A percentile compares a stretch with the other conserved stretches of the same genome.
Conservation (phyloP, 441 rosid species). For the Populus hybrid region DNA sequence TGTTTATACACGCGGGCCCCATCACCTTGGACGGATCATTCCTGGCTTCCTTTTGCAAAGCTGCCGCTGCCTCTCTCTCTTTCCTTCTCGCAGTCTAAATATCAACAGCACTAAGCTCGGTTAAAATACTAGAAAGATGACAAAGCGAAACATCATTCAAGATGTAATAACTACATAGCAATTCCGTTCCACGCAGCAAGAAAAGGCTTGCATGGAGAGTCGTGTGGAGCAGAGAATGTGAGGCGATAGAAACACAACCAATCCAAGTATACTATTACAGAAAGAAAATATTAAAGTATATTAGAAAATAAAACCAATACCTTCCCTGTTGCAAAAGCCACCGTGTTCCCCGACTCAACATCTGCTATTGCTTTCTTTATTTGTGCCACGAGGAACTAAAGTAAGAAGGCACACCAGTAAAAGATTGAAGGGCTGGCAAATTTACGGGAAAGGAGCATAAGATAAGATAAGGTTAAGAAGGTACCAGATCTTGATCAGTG, state of each 20-base stretch:
- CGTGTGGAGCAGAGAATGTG: neutral
- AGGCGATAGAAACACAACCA: neutral
- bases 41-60: slow-evolving; percentile 29
- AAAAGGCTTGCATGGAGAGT: neutral
- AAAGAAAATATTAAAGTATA: neutral
- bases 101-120: neutral
- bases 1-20: slow-evolving; percentile 28
- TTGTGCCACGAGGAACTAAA: slow-evolving; percentile 34
- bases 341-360: slow-evolving; percentile 34
- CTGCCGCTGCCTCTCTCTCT: slow-evolving; percentile 39
- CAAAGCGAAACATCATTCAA: neutral
- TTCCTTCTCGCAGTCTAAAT: slow-evolving; percentile 37
- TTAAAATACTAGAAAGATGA: neutral
- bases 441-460: neutral
- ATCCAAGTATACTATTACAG: neutral
- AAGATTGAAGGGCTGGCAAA: neutral
- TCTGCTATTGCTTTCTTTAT: slow-evolving; percentile 39
- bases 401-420: neutral
- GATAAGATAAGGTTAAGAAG: neutral
- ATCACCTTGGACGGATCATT: slow-evolving; percentile 23
- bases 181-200: neutral
- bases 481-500: slow-evolving; percentile 37
- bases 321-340: slow-evolving; percentile 45
- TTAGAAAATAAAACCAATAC: slow-evolving; percentile 12
- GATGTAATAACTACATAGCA: no score